Evolutionary conservation across 1,139 yeast genomes (phyloP), one percentile per base, ranked within the genome.

Genomic region (Blastobotrys aristatus): DNA sequence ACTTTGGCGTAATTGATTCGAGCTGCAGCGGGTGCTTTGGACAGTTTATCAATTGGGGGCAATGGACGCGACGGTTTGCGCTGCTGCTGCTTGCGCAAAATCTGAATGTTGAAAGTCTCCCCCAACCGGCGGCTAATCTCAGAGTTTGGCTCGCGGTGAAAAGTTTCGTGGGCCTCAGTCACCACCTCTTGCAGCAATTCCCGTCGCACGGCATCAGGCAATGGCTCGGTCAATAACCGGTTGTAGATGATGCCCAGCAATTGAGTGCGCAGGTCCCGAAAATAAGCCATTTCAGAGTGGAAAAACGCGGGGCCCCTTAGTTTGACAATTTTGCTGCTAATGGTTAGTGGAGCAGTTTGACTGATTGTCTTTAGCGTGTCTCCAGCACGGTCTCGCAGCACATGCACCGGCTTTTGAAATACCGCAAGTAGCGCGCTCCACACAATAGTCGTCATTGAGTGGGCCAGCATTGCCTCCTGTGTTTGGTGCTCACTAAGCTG

Each of bases 341-440:
- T 11, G 13, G 17, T 16, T 10, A 43, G n/a, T 8, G 46, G 46
- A 6, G 46, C 41, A 21, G 26, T 10, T 13, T 43, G 24, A 3
- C 29, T 30, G 22, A 43, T 43, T 11, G 24, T 6, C 11, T 17
- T 43, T 10, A 37, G 13, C 18, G 41, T 36, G 7, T 26, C 30
- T 2, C 20, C 29, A 5, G 41, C 46, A 4, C 13, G 36, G 3
- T 29, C 36, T 8, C 18, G 27, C n/a, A 34, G n/a, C 3, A 21
- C n/a, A 11, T 5, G 22, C 17, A 13, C 27, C 29, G 26, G 26
- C n/a, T 39, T 14, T 16, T 38, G 35, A 16, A 35, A 20, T 5
- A 14, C 27, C 11, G 29, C 37, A 1, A 53, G 43, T 32, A 63
- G 49, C 6, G 44, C 30, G 14, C 57, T 54, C 67, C 67, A 63